Conservation (phyloP, 1,139 yeast species). For the Suhomyces yuchorum region DNA sequence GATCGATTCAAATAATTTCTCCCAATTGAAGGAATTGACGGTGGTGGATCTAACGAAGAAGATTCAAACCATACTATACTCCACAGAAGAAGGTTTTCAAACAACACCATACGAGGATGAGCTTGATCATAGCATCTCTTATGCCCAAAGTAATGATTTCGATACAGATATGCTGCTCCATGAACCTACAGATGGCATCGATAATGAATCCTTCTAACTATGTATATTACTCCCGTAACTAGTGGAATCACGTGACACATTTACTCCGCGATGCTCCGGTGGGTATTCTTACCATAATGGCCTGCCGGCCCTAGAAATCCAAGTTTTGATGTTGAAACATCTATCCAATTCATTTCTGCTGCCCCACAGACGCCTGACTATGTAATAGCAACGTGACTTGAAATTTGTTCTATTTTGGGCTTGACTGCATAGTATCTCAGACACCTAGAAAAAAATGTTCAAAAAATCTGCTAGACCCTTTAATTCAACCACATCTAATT, state of each 20-base stretch:
- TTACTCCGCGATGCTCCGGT: background rate
- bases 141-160: conserved; percentile 4
- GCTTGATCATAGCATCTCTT: conserved; percentile 4
- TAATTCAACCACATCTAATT: background rate
- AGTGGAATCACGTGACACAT: conserved; percentile 1
- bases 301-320: background rate
- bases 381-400: background rate
- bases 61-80: conserved; percentile 73
- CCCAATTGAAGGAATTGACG: conserved; percentile 32
- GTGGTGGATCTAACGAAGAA: conserved; percentile 53
- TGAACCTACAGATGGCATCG: conserved; percentile 10
- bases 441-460: conserved; percentile 8
- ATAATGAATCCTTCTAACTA: conserved; percentile 14
- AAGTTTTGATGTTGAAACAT: background rate
- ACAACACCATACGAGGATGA: conserved; percentile 25
- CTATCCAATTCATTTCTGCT: background rate
- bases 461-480: conserved; percentile 6
- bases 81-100: conserved; percentile 78
- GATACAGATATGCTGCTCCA: conserved; percentile 10
- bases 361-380: background rate
- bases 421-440: conserved; percentile 7
- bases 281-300: background rate
- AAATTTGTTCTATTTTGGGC: conserved; percentile 2
- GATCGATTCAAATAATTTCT: conserved; percentile 30
- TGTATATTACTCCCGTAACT: background rate